These are phyloP conservation scores for Apiospora arundinis DNA, from an alignment of 2,329 filamentous ascomycete species.

Conservation along the genomic window DNA sequence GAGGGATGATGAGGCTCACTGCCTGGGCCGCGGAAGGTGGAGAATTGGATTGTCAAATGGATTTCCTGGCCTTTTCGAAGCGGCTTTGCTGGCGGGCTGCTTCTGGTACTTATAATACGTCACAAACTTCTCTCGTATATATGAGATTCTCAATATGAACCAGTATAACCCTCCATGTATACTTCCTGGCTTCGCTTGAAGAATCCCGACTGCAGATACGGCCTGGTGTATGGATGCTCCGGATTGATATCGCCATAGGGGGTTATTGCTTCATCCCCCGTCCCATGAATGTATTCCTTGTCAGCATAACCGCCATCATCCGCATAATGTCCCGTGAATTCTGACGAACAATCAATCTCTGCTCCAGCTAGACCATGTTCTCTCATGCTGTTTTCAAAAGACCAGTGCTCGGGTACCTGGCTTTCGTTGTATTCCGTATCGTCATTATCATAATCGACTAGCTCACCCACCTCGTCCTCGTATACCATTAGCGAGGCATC, in stretches of 20 bases:
- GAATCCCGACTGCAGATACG: neutral
- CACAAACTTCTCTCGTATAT: conserved; percentile 27
- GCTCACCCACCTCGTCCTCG: neutral
- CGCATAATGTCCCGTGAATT: neutral
- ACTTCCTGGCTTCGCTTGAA: neutral
- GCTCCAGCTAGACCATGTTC: neutral
- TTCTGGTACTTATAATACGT: conserved; percentile 33
- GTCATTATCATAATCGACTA: conserved; percentile 10
- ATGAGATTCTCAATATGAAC: conserved; percentile 24
- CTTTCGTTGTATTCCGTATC: neutral
- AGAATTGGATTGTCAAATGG: conserved; percentile 2
- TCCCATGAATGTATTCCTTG: neutral
- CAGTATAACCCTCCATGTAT: conserved; percentile 26
- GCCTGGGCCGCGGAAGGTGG: conserved; percentile 18
- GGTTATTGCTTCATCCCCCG: neutral
- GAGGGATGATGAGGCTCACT: neutral
- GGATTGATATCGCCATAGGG: neutral
- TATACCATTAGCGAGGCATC: neutral
- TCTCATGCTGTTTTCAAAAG: neutral
- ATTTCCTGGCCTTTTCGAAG: conserved; percentile 25
- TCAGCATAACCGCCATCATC: neutral
- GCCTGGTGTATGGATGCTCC: neutral
- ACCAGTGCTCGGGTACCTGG: neutral
- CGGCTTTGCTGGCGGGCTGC: conserved; percentile 33
- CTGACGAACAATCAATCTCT: neutral